A percentile compares a stretch with the other conserved stretches of the same genome.
These are phyloP conservation scores for Dendrobium nobile DNA, from an alignment of 106 monocot species.

Conservation along the genomic window DNA sequence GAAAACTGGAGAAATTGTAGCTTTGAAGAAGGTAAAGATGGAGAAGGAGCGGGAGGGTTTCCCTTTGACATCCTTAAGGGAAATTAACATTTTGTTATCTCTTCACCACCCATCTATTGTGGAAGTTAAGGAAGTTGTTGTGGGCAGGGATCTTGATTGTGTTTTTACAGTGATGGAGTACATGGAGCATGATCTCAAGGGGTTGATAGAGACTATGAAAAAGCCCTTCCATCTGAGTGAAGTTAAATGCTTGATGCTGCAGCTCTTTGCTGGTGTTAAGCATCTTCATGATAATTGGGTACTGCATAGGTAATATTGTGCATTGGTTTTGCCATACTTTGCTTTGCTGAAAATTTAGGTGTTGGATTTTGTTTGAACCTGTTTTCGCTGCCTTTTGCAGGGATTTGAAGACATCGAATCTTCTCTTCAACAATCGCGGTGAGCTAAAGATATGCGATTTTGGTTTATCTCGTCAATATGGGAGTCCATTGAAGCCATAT, in stretches of 20 bases:
- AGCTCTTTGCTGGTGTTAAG: slow-evolving; percentile 61
- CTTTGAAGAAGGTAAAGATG: slow-evolving; percentile 89
- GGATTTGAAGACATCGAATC: slow-evolving; percentile 81
- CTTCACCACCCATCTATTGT: slow-evolving; percentile 74
- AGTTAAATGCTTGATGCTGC: slow-evolving; percentile 74
- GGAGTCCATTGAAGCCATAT: slow-evolving; percentile 74
- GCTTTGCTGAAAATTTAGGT: background rate
- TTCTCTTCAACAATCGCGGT: slow-evolving; percentile 66
- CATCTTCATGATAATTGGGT: slow-evolving; percentile 84
- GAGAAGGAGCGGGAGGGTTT: slow-evolving; percentile 80
- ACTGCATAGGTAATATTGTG: slow-evolving; percentile 50
- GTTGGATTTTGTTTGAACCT: background rate
- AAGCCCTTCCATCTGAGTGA: slow-evolving; percentile 74
- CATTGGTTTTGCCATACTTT: background rate
- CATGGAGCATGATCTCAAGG: slow-evolving; percentile 78
- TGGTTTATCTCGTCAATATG: slow-evolving; percentile 78
- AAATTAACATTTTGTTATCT: slow-evolving; percentile 68
- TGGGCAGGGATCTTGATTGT: slow-evolving; percentile 57
- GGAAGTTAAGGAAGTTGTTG: slow-evolving; percentile 80
- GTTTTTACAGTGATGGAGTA: slow-evolving; percentile 88
- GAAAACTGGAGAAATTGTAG: slow-evolving; percentile 65
- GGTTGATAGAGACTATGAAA: slow-evolving; percentile 66
- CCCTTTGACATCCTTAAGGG: slow-evolving; percentile 60
- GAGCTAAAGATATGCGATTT: slow-evolving; percentile 88
- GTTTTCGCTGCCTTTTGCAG: slow-evolving; percentile 16